Base-by-base conservation (phyloP, 495 filamentous ascomycete species). In the Ramalina intermedia region DNA sequence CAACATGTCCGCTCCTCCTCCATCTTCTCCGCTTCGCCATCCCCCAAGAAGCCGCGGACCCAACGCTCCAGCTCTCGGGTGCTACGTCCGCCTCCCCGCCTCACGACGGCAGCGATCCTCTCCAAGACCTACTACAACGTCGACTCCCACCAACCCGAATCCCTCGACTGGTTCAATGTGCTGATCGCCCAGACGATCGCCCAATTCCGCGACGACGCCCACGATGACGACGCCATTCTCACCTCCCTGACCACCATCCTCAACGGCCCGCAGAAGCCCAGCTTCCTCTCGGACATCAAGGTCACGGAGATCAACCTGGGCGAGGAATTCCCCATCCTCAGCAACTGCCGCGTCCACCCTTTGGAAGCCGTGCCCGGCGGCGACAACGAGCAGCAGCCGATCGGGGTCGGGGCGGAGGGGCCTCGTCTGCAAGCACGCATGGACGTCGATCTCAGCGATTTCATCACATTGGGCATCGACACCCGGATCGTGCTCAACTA, bases 131-230 rank as follows among this genome's bases (percentile, higher is more conserved):
- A 96, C 69, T 98, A 98, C 68, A 95, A 91, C 66, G 86, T 94
- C 46, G 79, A 89, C 49, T 85, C 83, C 37, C 91, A 98, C 62
- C 90, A 95, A 63, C 93, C 91, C n/a, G 91, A 98, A 66, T 87
- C 82, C n/a, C 68, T 98, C 55, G 91, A 98, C 62, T 98, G 91
- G 91, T 96, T 98, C 72, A 98, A 98, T 63, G 91, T 98, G 21
- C 72, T 98, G 48, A 81, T 96, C 47, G 93, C 91, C 6, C 91
- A 98, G 68, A 93, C 93, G 0, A 89, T 98, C 46, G 90, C 93
- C 3, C 93, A 96, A 60, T 88, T 96, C 59, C 75, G 91, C 43
- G 79, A 81, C 51, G 93, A 96, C 57, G 91, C 91, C 21, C 73
- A 76, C 27, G 74, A 84, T 24, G 78, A 87, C 46, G 88, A 95